Conservation (phyloP, 2,329 filamentous ascomycete species). For the Dichotomopilus funicola region DNA sequence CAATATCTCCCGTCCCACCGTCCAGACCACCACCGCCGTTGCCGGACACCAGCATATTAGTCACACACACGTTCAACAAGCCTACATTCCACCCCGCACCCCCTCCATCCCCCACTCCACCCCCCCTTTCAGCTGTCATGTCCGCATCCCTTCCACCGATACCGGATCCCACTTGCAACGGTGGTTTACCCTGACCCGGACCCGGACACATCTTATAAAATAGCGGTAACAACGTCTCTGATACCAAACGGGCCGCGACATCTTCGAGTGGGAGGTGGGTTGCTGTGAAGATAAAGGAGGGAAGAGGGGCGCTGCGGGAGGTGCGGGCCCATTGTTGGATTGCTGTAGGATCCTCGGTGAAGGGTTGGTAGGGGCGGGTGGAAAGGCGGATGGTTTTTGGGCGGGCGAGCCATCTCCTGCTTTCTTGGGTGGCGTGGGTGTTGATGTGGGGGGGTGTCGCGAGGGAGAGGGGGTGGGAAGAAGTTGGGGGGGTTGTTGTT, state of each 20-base stretch:
- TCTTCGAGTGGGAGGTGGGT: constrained; percentile 19
- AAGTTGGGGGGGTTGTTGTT: too few species aligned
- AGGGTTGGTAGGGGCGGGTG: constrained; percentile 49
- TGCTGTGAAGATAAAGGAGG: constrained; percentile 62
- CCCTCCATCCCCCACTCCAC: too few species aligned
- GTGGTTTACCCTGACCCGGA: too few species aligned
- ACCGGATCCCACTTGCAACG: too few species aligned
- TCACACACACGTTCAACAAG: constrained; percentile 78
- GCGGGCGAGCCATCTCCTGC: constrained; percentile 63
- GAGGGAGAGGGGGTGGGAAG: not conserved
- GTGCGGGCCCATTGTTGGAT: constrained; percentile 57
- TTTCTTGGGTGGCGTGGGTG: not conserved
- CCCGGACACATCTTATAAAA: constrained; percentile 61
- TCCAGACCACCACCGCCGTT: constrained; percentile 41
- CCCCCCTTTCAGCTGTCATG: too few species aligned
- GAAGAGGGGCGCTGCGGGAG: constrained; percentile 69
- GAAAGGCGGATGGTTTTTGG: constrained; percentile 78
- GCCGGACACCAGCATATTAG: constrained; percentile 58
- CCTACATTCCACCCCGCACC: constrained; percentile 61
- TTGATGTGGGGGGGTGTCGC: constrained; percentile 5
- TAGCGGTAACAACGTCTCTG: constrained; percentile 61
- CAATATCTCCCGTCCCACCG: constrained; percentile 59
- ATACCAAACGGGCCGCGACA: constrained; percentile 61
- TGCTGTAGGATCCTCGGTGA: constrained; percentile 36
- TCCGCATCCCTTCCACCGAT: too few species aligned